Conservation (phyloP, 345 rosid species). For the Bruguiera gymnorhiza region DNA sequence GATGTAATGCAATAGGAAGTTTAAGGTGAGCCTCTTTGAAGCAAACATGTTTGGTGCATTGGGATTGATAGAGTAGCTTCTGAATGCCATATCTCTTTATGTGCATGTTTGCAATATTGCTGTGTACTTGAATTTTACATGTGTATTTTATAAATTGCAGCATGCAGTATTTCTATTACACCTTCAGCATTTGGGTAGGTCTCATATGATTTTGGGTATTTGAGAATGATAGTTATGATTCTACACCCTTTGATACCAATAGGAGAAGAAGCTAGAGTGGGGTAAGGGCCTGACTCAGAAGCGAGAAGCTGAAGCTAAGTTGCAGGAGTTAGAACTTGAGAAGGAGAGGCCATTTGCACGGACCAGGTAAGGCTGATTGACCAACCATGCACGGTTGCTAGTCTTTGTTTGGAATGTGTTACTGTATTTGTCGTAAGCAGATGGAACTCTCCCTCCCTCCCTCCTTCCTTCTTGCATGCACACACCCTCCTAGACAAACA, state of each 20-base stretch:
- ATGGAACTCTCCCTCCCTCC: background rate
- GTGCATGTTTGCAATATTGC: background rate
- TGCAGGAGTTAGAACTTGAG: conserved; percentile 72
- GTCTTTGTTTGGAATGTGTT: background rate
- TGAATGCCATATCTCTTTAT: background rate
- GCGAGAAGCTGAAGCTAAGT: conserved; percentile 73
- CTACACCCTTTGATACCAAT: conserved; percentile 8
- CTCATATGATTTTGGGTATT: background rate
- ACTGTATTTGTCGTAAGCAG: conserved; percentile 1
- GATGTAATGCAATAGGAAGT: too few species aligned
- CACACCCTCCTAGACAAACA: too few species aligned
- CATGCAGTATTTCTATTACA: background rate
- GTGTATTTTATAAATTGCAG: background rate
- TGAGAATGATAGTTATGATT: background rate
- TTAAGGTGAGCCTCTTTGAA: too few species aligned
- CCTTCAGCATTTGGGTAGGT: background rate
- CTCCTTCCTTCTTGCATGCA: background rate
- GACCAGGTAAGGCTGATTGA: conserved; percentile 47
- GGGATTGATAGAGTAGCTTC: too few species aligned
- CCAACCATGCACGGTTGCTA: background rate
- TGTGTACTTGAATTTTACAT: background rate
- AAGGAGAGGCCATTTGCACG: conserved; percentile 91
- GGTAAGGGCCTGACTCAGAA: conserved; percentile 98
- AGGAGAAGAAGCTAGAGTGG: conserved; percentile 92
- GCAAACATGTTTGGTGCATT: too few species aligned